A percentile compares a stretch with the other conserved stretches of the same genome.
These are phyloP conservation scores for Hypoxylon rubiginosum DNA, from an alignment of 2,329 filamentous ascomycete genomes.

Conservation along the genomic window DNA sequence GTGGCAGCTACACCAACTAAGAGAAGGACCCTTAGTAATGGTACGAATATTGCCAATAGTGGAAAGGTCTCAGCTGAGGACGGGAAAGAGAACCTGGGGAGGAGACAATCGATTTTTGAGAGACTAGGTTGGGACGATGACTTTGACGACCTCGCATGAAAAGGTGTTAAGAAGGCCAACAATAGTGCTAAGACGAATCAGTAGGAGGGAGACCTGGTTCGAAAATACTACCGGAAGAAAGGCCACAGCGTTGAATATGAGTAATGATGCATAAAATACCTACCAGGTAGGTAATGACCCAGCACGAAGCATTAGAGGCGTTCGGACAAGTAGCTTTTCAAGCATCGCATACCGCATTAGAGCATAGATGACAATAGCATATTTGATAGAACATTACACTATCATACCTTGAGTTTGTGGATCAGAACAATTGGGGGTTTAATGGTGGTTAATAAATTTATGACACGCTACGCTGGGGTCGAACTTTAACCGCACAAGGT, in stretches of 20 bases:
- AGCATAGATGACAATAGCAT: slow-evolving; percentile 16
- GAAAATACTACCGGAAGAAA: neutral
- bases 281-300: slow-evolving; percentile 34
- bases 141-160: slow-evolving; percentile 56
- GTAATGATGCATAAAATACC: slow-evolving; percentile 31
- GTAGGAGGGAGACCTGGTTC: neutral
- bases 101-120: slow-evolving; percentile 64
- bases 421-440: neutral
- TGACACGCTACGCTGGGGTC: neutral
- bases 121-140: slow-evolving; percentile 71
- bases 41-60: slow-evolving; percentile 4
- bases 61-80: slow-evolving; percentile 5
- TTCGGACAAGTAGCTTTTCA: slow-evolving; percentile 32
- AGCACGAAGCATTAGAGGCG: slow-evolving; percentile 44
- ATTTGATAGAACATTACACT: slow-evolving; percentile 8
- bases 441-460: neutral
- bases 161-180: neutral
- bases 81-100: slow-evolving; percentile 42
- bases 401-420: neutral
- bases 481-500: neutral
- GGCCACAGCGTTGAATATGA: slow-evolving; percentile 11
- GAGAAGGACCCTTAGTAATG: slow-evolving; percentile 32
- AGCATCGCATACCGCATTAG: slow-evolving; percentile 24
- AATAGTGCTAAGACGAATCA: neutral
- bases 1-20: slow-evolving; percentile 47